These are phyloP conservation scores for Quercus wislizeni DNA, from an alignment of 306 rosid genomes.

Conservation along the genomic window DNA sequence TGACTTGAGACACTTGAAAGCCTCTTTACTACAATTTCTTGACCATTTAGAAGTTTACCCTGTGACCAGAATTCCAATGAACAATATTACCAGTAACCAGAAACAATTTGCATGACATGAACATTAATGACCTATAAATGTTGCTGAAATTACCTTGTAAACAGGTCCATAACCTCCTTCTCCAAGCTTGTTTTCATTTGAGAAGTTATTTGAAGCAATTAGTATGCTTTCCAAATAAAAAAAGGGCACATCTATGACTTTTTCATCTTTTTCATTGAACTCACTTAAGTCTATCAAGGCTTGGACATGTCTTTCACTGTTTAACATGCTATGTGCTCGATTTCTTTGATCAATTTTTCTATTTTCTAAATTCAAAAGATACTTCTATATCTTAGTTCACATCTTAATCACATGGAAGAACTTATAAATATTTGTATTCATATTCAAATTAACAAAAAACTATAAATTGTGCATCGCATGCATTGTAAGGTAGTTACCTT, in stretches of 20 bases:
- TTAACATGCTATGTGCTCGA: constrained; percentile 1
- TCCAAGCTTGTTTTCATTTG: constrained; percentile 47
- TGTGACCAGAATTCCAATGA: neutral
- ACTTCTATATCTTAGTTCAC: neutral
- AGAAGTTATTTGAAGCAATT: constrained; percentile 44
- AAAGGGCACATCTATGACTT: constrained; percentile 36
- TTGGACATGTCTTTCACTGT: constrained; percentile 22
- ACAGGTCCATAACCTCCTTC: constrained; percentile 38
- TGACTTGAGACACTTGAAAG: no score
- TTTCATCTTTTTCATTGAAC: neutral
- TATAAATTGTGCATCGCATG: neutral
- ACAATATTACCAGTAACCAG: no score
- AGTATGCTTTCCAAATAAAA: constrained; percentile 25
- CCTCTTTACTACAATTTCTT: no score
- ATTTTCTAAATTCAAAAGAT: constrained; percentile 20
- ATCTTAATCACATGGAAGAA: neutral
- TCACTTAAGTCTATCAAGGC: constrained; percentile 19
- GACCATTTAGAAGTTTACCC: constrained; percentile 30
- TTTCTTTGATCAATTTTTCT: neutral
- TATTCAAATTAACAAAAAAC: neutral
- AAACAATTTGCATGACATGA: neutral
- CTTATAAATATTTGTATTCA: neutral
- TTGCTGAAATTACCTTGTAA: no score
- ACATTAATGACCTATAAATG: neutral
- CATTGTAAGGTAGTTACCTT: constrained; percentile 17